Base-by-base conservation (phyloP, 352 stramenopile species). In the Peronosclerospora sorghi region DNA sequence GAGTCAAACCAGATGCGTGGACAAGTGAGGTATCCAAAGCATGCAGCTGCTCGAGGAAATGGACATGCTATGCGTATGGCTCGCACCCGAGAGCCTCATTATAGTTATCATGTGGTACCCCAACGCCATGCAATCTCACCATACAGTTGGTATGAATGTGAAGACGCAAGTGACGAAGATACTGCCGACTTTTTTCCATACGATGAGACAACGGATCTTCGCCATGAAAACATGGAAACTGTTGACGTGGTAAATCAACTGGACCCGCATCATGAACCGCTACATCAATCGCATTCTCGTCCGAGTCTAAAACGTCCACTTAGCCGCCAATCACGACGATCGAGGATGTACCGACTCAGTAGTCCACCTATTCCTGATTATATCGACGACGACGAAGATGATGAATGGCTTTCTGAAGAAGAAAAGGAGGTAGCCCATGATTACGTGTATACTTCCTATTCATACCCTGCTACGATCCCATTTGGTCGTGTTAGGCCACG, bases 281-380 rank as follows among this genome's bases (percentile, higher is more conserved):
- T 62, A 36, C 47, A 45, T 34, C 53, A 17, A 6, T 20, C 20
- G 7, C 36, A 46, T 14, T 29, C 45, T 39, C 39, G 50, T n/a
- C 45, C 45, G 45, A 52, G 35, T 23, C 28, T 51, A 0, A 64
- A 68, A 24, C 59, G 59, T 7, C 54, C 54, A 6, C 39, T 62
- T 24, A 48, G 42, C 14, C 60, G 38, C 5, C 37, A 55, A 38
- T 47, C 42, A 54, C 42, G 28, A 8, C 54, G 49, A 15, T 45
- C 58, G 35, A 19, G 40, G 45, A 55, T 65, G 58, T 68, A 62
- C 32, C 46, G 54, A 37, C 50, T 54, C 32, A 46, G 50, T 42
- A 40, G 48, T 37, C 59, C 59, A 8, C 58, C 54, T 58, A 61
- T 61, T 54, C 61, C 58, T 68, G 58, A 66, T 14, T 64, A 62